Base-by-base conservation (phyloP, 768 basidiomycete genomes). In the Sistotremastrum suecicum region DNA sequence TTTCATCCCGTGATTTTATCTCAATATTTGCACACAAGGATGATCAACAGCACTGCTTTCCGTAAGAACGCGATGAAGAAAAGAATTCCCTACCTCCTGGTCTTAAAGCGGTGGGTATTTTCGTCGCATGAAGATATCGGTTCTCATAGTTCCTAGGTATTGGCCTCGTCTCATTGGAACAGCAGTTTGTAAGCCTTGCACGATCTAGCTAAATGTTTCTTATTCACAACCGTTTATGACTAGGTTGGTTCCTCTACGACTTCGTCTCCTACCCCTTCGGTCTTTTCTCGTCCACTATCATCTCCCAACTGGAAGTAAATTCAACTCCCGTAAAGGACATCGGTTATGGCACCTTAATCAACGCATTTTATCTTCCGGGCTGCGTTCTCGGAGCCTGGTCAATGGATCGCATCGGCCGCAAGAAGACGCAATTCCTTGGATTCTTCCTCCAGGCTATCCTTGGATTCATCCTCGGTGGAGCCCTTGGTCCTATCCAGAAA, bases 241-340 rank as follows among this genome's bases (percentile, higher is more conserved):
- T 55, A 4, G 55, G 55, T 34, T 58, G 59, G 58, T 56, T 54
- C 45, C 30, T 54, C 11, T 58, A 60, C 49, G 57, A 61, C 43
- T 58, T 58, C 39, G 54, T 59, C 20, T 53, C 58, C 4, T 60
- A 56, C 50, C 57, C 57, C 7, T 57, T 58, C 45, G 54, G 56
- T 12, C 46, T 56, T 37, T 55, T 50, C 43, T 41, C 41, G 29
- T 54, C 57, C 0, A 53, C 54, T 20, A 60, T 61, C 44, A 54
- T 61, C 36, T 39, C 51, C 20, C 47, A 49, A 5, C 49, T 59
- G 11, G 34, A 32, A 20, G 20, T 41, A 7, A 20, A 40, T n/a
- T 34, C 28, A 28, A 41, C 40, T 7, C 7, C 32, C 7, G 32
- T 41, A 7, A 20, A 41, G 40, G 32, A 41, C 12, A 41, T 41